Conservation (phyloP, 148 eudicot species). For the Spergularia bocconei region DNA sequence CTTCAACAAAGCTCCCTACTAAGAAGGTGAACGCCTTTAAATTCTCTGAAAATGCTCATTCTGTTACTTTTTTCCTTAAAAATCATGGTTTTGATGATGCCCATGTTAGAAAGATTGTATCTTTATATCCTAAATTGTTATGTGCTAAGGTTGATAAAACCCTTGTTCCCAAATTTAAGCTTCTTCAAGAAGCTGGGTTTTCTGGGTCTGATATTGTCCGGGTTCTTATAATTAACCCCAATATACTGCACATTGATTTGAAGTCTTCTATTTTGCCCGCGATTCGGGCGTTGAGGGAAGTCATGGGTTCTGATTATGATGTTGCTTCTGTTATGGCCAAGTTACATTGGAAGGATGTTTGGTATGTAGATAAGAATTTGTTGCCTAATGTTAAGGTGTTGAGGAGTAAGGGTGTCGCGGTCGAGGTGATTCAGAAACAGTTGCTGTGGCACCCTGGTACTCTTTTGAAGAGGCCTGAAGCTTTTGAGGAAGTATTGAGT, state of each 20-base stretch:
- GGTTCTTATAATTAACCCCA: not conserved
- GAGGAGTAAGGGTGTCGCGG: not conserved
- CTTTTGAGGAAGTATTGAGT: not conserved
- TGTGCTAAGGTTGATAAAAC: conserved; percentile 29
- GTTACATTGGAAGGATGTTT: not conserved
- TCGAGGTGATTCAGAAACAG: conserved; percentile 9
- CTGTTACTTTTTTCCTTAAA: conserved; percentile 24
- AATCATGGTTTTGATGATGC: conserved; percentile 23
- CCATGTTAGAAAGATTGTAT: conserved; percentile 29
- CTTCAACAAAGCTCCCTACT: conserved; percentile 5
- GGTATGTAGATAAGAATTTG: conserved; percentile 10
- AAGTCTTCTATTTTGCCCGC: conserved; percentile 10
- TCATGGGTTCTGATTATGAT: conserved; percentile 12
- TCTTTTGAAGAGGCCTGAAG: not conserved
- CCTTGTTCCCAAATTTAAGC: conserved; percentile 36
- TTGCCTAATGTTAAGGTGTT: conserved; percentile 9
- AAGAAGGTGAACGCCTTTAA: conserved; percentile 23
- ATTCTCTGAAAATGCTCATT: conserved; percentile 26
- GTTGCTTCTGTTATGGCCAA: conserved; percentile 9
- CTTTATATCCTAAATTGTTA: conserved; percentile 22
- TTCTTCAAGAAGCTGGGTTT: conserved; percentile 28
- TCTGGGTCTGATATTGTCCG: conserved; percentile 5
- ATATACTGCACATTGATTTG: not conserved
- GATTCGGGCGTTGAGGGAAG: conserved; percentile 8
- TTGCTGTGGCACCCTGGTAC: not conserved